phyloP scores from a whole-genome alignment of 768 basidiomycete species.

The Galerina marginata region DNA sequence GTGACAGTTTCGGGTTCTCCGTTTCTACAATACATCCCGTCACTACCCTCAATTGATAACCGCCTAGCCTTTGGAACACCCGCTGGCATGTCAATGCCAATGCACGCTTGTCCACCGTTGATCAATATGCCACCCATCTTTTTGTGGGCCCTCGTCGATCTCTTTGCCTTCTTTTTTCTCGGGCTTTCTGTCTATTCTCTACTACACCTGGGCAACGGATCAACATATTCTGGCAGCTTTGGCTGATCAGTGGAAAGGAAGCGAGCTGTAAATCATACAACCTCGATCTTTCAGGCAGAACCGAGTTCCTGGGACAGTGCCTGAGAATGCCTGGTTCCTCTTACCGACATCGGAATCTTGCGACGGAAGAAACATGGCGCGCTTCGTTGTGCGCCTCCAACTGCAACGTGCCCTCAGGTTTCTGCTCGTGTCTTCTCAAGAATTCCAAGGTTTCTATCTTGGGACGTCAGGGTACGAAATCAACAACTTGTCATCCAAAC shows the following conservation, averaged over 20 bases:
- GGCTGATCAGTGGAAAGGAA: not conserved
- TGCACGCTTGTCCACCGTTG: not conserved
- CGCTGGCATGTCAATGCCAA: not conserved
- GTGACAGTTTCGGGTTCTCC: not conserved
- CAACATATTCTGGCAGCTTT: not conserved
- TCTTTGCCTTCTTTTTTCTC: not conserved
- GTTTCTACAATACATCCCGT: not conserved
- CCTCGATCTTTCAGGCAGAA: not conserved
- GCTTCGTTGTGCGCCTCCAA: not conserved
- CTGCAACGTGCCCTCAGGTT: slow-evolving; percentile 7
- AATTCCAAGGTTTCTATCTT: slow-evolving; percentile 14
- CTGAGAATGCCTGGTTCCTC: not conserved
- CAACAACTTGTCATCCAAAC: slow-evolving; percentile 2
- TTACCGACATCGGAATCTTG: not conserved
- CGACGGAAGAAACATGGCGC: slow-evolving; percentile 2
- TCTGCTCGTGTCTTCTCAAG: slow-evolving; percentile 3
- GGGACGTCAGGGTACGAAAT: slow-evolving; percentile 1
- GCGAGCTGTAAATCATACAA: not conserved
- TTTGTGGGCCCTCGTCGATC: not conserved
- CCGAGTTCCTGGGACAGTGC: slow-evolving; percentile 3
- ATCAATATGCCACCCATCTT: not conserved
- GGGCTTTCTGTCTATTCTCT: not conserved
- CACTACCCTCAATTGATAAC: slow-evolving; percentile 1
- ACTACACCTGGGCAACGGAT: slow-evolving; percentile 5
- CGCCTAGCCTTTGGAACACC: not conserved